Base-by-base conservation (phyloP, 176 grass and related monocot genomes). In the Carex pumila region DNA sequence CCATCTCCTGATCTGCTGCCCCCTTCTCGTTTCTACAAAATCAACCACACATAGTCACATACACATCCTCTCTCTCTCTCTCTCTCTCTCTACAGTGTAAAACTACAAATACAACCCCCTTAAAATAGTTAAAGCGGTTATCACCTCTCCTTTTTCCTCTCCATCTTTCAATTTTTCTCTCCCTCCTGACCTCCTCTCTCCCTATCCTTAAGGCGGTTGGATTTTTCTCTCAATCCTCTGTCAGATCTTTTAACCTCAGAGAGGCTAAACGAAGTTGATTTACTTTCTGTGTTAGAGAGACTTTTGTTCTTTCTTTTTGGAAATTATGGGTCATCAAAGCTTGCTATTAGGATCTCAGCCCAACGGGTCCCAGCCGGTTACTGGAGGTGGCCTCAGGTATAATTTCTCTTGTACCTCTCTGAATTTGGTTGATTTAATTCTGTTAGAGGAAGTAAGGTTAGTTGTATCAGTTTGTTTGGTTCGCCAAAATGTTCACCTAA, bases 371-470 rank as follows among this genome's bases (percentile, higher is more conserved):
- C 91, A 89, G n/a, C 94, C 94, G 14, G 84, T 82, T 61, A 88
- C 61, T 14, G 94, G 91, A 79, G 91, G 94, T 18, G 94, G 91
- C 18, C 90, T 92, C 88, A 93, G 94, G 94, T 96, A 71, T 53
- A 9, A 72, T 49, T 75, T 37, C 7, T 60, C 25, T 19, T 81
- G 13, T 39, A 12, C 3, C 19, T 80, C 34, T 66, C 15, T 85
- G 12, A 57, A 34, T 55, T 54, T 29, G 21, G 8, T 83, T 32
- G 6, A 76, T 59, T 45, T 50, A 50, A 69, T 57, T 50, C 19
- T 56, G 3, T 70, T 63, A n/a, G 18, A 69, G 65, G 15, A 14
- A 3, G 18, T n/a, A 71, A 71, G 37, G 47, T 37, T 9, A 47
- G 17, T 67, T 61, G 37, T 55, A 3, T 59, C 15, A 54, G 19